Percentiles rank a stretch among this genome's conserved stretches.
phyloP scores from a whole-genome alignment of 2,329 filamentous ascomycete genomes.

The Pseudonectria buxi region DNA sequence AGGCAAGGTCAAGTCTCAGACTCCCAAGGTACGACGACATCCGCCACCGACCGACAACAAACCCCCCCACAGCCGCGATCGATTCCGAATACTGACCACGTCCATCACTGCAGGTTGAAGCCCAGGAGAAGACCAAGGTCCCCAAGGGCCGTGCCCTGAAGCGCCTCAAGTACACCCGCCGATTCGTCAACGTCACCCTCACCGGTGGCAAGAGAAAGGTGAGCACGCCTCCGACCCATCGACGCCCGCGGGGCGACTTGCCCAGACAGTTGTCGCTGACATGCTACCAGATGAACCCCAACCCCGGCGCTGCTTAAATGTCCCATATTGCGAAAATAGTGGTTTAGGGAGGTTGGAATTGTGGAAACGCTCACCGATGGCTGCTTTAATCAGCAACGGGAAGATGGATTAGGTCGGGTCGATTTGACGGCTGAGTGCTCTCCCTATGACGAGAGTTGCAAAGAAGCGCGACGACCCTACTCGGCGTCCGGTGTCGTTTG shows the following conservation, averaged over 20 bases:
- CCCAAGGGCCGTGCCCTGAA: constrained; percentile 98
- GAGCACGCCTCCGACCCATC: constrained; percentile 23
- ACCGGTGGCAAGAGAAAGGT: constrained; percentile 99
- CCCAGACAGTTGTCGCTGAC: constrained; percentile 16
- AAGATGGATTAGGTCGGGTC: constrained; percentile 31
- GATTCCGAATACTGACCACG: constrained; percentile 26
- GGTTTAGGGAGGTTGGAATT: constrained; percentile 25
- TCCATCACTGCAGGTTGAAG: constrained; percentile 58
- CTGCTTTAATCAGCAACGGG: constrained; percentile 26
- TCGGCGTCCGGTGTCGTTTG: constrained; percentile 37
- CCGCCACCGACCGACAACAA: constrained; percentile 14
- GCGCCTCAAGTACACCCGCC: constrained; percentile 91
- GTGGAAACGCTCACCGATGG: constrained; percentile 26
- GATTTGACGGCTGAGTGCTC: constrained; percentile 30
- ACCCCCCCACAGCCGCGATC: constrained; percentile 11
- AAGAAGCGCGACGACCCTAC: constrained; percentile 33
- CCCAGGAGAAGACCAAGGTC: constrained; percentile 91
- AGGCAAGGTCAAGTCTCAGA: constrained; percentile 98
- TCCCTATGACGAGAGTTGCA: constrained; percentile 24
- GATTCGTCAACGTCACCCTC: constrained; percentile 97
- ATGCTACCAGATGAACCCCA: constrained; percentile 69
- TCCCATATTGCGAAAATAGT: constrained; percentile 15
- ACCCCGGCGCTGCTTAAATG: constrained; percentile 60
- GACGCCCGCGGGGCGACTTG: background rate
- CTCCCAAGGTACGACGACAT: constrained; percentile 66